Evolutionary conservation across 106 monocot genomes (phyloP).

Genomic region (Hemerocallis citrina): DNA sequence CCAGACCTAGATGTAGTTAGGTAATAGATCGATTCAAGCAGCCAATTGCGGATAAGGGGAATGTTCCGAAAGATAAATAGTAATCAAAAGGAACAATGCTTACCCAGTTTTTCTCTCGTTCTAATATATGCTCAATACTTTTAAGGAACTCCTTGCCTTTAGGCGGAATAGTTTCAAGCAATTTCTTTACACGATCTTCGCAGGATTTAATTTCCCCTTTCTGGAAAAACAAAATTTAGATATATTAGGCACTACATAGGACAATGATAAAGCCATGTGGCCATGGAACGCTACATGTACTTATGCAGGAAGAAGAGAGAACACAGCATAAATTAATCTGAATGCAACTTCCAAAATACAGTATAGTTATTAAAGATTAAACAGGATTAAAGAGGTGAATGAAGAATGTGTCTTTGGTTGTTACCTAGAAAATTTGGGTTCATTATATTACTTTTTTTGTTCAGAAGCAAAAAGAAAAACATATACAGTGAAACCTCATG

Average conservation of each 20-base stretch:
- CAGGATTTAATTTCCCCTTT: conserved; percentile 83
- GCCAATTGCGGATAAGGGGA: neutral
- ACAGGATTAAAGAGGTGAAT: too few relatives aligned
- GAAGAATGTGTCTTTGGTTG: too few relatives aligned
- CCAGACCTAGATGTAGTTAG: conserved; percentile 51
- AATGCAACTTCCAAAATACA: too few relatives aligned
- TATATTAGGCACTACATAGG: neutral
- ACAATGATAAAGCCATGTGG: neutral
- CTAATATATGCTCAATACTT: conserved; percentile 91
- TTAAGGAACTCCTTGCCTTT: conserved; percentile 95
- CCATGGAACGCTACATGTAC: too few relatives aligned
- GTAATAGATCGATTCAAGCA: neutral
- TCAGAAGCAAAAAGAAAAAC: too few relatives aligned
- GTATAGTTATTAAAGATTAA: too few relatives aligned
- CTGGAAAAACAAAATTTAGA: conserved; percentile 24
- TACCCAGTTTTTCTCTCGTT: conserved; percentile 98
- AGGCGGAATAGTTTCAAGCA: conserved; percentile 81
- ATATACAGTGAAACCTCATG: too few relatives aligned
- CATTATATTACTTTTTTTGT: too few relatives aligned
- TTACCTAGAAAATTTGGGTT: too few relatives aligned
- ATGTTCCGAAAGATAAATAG: neutral
- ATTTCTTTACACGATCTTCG: conserved; percentile 89
- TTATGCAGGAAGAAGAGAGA: neutral
- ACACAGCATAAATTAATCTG: neutral
- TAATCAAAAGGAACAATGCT: conserved; percentile 4